phyloP scores from a whole-genome alignment of 192 early-diverging fungal species.

The Diversispora epigaea region DNA sequence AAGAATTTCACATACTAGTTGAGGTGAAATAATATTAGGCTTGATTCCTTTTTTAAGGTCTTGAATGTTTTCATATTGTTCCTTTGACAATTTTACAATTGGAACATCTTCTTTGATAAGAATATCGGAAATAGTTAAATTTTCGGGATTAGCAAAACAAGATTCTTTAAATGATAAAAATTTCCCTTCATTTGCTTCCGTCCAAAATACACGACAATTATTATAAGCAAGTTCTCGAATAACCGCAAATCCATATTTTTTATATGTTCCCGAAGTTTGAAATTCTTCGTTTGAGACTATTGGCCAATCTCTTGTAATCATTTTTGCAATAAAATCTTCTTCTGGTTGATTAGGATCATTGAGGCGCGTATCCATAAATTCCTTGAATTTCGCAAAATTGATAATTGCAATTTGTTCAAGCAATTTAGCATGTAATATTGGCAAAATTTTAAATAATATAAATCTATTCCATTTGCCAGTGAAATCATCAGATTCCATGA shows the following conservation, averaged over 20 bases:
- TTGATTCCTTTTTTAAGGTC: not conserved
- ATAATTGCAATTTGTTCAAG: not conserved
- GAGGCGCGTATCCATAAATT: too few relatives aligned
- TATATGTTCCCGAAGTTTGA: not conserved
- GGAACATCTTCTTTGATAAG: not conserved
- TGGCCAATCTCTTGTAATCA: not conserved
- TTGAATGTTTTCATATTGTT: not conserved
- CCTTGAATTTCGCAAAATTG: not conserved
- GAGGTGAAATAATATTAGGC: not conserved
- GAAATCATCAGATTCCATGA: not conserved
- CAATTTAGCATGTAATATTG: not conserved
- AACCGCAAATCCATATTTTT: not conserved
- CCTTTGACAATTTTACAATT: not conserved
- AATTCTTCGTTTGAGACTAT: not conserved
- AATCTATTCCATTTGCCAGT: slow-evolving; percentile 9
- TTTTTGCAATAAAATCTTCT: not conserved
- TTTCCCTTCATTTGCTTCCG: not conserved
- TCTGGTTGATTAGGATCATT: not conserved
- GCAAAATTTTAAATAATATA: slow-evolving; percentile 12
- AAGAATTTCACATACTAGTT: not conserved
- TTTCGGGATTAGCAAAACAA: not conserved
- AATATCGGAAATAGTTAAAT: not conserved
- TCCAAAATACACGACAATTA: not conserved
- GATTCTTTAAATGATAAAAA: slow-evolving; percentile 11
- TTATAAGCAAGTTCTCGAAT: not conserved